phyloP scores from a whole-genome alignment of 2,329 filamentous ascomycete species.

The Fusarium drepaniforme region DNA sequence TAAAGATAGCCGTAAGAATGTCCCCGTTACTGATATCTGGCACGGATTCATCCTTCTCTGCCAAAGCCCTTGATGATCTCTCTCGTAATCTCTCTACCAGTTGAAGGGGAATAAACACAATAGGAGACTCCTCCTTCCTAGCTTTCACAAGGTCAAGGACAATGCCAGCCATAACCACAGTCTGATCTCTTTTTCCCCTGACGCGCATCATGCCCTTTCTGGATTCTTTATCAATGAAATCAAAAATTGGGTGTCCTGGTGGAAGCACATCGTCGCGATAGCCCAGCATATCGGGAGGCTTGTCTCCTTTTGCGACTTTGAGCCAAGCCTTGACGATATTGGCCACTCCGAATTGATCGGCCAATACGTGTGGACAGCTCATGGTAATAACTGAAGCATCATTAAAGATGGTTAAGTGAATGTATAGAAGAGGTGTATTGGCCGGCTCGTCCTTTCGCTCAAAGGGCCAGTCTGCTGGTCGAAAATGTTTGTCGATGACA shows the following conservation, averaged over 20 bases:
- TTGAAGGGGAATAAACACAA: background rate
- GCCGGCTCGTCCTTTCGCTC: constrained; percentile 17
- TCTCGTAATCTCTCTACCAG: background rate
- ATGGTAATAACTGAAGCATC: background rate
- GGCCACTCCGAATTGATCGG: constrained; percentile 11
- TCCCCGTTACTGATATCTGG: constrained; percentile 8
- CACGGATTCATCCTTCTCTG: background rate
- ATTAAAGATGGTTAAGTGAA: constrained; percentile 3
- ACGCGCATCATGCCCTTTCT: constrained; percentile 4
- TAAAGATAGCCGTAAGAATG: constrained; percentile 9
- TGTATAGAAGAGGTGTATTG: constrained; percentile 3
- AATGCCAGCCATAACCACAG: background rate
- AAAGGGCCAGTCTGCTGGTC: constrained; percentile 9
- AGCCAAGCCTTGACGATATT: constrained; percentile 22
- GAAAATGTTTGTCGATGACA: background rate
- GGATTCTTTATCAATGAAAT: rapidly evolving
- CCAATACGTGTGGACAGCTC: constrained; percentile 8
- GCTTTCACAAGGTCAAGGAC: background rate
- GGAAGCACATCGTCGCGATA: background rate
- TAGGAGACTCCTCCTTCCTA: background rate
- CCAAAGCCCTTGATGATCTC: background rate
- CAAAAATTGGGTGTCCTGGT: background rate
- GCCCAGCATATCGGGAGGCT: background rate
- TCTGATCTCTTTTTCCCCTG: background rate
- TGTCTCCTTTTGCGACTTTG: background rate